Conservation (phyloP, 2,329 filamentous ascomycete genomes). For the Fusarium odoratissimum region DNA sequence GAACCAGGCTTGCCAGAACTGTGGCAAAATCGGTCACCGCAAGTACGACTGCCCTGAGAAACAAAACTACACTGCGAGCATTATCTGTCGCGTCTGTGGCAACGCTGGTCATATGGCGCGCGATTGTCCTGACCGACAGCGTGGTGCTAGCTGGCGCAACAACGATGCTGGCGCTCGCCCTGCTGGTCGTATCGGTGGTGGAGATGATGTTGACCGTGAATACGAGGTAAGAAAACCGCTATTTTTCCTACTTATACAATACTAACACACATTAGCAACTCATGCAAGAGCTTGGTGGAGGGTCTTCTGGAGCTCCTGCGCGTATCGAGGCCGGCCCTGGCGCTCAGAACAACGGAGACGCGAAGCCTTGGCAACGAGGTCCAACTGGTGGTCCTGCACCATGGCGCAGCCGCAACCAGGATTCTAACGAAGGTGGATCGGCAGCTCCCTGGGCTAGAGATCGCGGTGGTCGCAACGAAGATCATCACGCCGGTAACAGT, state of each 20-base stretch:
- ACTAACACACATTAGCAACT: slow-evolving; percentile 76
- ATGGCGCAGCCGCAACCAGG: slow-evolving; percentile 72
- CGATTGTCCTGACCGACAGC: slow-evolving; percentile 94
- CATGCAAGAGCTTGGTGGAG: slow-evolving; percentile 93
- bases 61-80: slow-evolving; percentile 98
- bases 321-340: slow-evolving; percentile 89
- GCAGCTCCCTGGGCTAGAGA: slow-evolving; percentile 73
- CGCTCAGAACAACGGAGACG: slow-evolving; percentile 65
- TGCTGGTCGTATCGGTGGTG: slow-evolving; percentile 76
- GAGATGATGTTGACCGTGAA: slow-evolving; percentile 90
- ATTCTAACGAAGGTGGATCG: slow-evolving; percentile 61
- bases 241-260: slow-evolving; percentile 18
- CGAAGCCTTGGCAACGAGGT: slow-evolving; percentile 89
- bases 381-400: slow-evolving; percentile 87
- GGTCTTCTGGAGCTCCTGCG: slow-evolving; percentile 70
- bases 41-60: slow-evolving; percentile 99
- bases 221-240: slow-evolving; percentile 77
- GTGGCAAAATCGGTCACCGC: slow-evolving; percentile 96
- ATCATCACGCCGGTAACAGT: slow-evolving; percentile 49
- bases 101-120: slow-evolving; percentile 98
- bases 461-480: slow-evolving; percentile 62
- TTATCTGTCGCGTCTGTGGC: slow-evolving; percentile 97
- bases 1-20: slow-evolving; percentile 99
- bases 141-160: slow-evolving; percentile 93
- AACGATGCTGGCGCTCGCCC: slow-evolving; percentile 67